Conservation (phyloP, 768 basidiomycete genomes). For the Agaricus subrufescens region DNA sequence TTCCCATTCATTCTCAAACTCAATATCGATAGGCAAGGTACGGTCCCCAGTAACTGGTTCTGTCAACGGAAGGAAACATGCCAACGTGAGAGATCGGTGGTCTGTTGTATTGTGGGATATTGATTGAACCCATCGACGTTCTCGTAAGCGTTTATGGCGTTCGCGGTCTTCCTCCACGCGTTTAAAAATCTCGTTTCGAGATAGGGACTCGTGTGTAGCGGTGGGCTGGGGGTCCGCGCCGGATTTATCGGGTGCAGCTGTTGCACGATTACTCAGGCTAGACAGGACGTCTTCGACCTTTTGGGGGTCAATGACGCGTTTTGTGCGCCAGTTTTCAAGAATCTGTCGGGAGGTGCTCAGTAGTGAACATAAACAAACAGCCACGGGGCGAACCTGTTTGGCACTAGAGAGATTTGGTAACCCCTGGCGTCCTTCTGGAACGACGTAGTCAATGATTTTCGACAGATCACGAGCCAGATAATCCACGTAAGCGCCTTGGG, state of each 20-base stretch:
- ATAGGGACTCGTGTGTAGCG: constrained; percentile 31
- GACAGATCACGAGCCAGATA: constrained; percentile 74
- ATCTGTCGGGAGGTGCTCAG: constrained; percentile 44
- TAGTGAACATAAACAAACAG: background rate
- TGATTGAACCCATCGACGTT: constrained; percentile 89
- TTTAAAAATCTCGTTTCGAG: constrained; percentile 69
- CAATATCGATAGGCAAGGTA: constrained; percentile 68
- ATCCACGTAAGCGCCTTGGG: constrained; percentile 63
- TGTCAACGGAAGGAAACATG: constrained; percentile 57
- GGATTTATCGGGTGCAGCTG: constrained; percentile 7
- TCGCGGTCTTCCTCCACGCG: constrained; percentile 92
- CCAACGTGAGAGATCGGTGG: constrained; percentile 39
- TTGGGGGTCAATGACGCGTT: constrained; percentile 78
- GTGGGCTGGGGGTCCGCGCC: constrained; percentile 11
- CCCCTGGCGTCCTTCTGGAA: constrained; percentile 84
- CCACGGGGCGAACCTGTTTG: constrained; percentile 57
- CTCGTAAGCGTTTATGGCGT: constrained; percentile 86
- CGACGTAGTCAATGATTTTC: constrained; percentile 79
- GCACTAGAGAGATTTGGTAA: constrained; percentile 84
- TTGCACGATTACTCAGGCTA: constrained; percentile 43
- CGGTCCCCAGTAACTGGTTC: constrained; percentile 49
- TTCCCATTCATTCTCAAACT: constrained; percentile 90
- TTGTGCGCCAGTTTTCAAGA: constrained; percentile 86
- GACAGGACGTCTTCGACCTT: constrained; percentile 68
- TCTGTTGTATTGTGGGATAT: constrained; percentile 47